These are phyloP conservation scores for Staphylotrichum tortipilum DNA, from an alignment of 495 filamentous ascomycete species.

Conservation along the genomic window DNA sequence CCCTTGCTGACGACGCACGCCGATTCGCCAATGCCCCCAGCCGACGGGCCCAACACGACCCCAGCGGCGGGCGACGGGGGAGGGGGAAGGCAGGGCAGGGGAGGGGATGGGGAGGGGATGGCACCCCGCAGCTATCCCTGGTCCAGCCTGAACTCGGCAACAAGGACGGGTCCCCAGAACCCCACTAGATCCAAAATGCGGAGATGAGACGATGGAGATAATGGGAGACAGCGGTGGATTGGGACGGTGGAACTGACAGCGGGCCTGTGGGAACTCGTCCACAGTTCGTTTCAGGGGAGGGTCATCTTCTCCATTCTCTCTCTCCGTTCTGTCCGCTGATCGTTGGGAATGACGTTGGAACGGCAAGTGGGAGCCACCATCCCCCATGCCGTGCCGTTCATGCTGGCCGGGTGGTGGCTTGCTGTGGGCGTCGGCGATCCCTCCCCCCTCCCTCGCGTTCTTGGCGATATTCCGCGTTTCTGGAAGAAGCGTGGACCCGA, in stretches of 20 bases:
- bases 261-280: neutral
- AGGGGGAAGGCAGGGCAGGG: too few relatives aligned
- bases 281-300: too few relatives aligned
- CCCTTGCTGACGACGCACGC: neutral
- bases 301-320: too few relatives aligned
- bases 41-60: too few relatives aligned
- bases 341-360: too few relatives aligned
- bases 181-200: conserved; percentile 4
- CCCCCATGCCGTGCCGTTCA: too few relatives aligned
- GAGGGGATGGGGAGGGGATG: too few relatives aligned
- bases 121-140: conserved; percentile 10
- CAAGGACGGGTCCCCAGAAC: conserved; percentile 3
- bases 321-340: too few relatives aligned
- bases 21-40: conserved; percentile 15
- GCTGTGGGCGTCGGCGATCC: neutral
- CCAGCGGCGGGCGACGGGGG: too few relatives aligned
- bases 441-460: neutral
- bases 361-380: too few relatives aligned
- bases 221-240: neutral
- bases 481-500: conserved; percentile 1
- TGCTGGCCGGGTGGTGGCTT: too few relatives aligned
- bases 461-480: conserved; percentile 4
- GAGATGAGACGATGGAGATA: conserved; percentile 3
- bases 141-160: conserved; percentile 1
- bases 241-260: neutral